Evolutionary conservation across 2,329 filamentous ascomycete genomes (phyloP).

Genomic region (Alternaria metachromatica): DNA sequence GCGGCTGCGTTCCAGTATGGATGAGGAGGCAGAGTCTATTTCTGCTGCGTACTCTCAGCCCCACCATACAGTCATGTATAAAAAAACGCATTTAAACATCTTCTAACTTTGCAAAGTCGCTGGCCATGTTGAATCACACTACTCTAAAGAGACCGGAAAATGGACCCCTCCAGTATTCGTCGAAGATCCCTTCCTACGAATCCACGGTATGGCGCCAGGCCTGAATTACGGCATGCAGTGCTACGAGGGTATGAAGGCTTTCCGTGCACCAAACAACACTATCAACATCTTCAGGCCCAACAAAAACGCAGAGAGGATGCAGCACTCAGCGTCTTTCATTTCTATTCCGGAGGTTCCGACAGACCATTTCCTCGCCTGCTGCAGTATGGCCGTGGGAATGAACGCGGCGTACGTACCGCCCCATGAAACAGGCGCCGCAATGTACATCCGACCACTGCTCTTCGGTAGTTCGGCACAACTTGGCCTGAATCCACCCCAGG

Average conservation of each 20-base stretch:
- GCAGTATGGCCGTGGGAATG: conserved; percentile 80
- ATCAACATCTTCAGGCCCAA: conserved; percentile 90
- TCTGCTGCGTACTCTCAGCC: not conserved
- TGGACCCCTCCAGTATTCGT: conserved; percentile 84
- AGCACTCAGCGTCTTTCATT: conserved; percentile 82
- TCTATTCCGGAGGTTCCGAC: conserved; percentile 82
- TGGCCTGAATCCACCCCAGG: conserved; percentile 83
- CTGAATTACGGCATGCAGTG: conserved; percentile 97
- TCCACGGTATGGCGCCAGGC: conserved; percentile 94
- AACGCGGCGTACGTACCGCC: conserved; percentile 94
- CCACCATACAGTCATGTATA: not conserved
- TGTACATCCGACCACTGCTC: conserved; percentile 90
- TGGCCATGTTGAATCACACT: conserved; percentile 90
- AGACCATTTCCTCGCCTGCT: conserved; percentile 75
- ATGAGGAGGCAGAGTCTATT: not conserved
- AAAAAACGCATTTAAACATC: not conserved
- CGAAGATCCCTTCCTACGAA: conserved; percentile 79
- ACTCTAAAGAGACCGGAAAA: conserved; percentile 73
- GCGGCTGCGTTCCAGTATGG: not conserved
- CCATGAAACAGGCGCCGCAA: conserved; percentile 83
- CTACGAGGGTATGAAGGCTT: conserved; percentile 98
- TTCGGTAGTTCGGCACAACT: conserved; percentile 89
- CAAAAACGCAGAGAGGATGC: conserved; percentile 83
- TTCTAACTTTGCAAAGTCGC: conserved; percentile 67
- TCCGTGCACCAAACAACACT: conserved; percentile 74